Evolutionary conservation across 23 red algal genomes (phyloP).

Genomic region (Gracilaria domingensis): DNA sequence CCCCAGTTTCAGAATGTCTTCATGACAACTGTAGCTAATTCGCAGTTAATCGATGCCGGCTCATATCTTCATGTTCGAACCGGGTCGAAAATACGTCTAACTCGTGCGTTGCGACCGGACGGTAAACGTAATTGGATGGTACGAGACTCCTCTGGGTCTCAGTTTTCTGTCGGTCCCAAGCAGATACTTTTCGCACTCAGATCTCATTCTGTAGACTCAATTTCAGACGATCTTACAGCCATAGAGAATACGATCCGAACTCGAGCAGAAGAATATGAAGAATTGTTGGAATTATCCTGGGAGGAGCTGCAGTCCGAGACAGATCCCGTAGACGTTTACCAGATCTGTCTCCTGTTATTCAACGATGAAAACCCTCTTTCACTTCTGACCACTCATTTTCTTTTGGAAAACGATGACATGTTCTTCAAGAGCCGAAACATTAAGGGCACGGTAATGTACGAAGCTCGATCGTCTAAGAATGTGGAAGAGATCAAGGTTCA

Average conservation of each 20-base stretch:
- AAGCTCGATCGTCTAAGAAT: slow-evolving; percentile 29
- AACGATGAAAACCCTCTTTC: slow-evolving; percentile 5
- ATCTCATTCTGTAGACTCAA: not conserved
- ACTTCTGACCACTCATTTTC: slow-evolving; percentile 58
- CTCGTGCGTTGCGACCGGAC: slow-evolving; percentile 46
- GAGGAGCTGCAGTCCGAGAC: slow-evolving; percentile 27
- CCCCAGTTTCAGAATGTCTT: not conserved
- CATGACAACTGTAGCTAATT: slow-evolving; percentile 4
- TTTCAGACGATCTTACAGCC: slow-evolving; percentile 11
- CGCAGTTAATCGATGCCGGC: slow-evolving; percentile 9
- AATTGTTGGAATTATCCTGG: slow-evolving; percentile 63
- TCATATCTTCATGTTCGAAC: slow-evolving; percentile 4
- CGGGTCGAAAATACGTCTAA: slow-evolving; percentile 35
- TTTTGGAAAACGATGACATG: slow-evolving; percentile 48
- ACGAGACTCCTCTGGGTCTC: slow-evolving; percentile 24
- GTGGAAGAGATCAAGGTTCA: slow-evolving; percentile 27
- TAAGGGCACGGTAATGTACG: slow-evolving; percentile 49
- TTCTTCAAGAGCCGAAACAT: slow-evolving; percentile 61
- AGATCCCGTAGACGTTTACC: not conserved
- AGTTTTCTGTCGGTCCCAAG: slow-evolving; percentile 64
- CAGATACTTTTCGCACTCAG: slow-evolving; percentile 61
- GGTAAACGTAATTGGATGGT: slow-evolving; percentile 83
- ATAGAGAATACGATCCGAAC: slow-evolving; percentile 23
- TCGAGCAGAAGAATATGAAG: slow-evolving; percentile 39
- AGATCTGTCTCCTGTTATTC: slow-evolving; percentile 41